Base-by-base conservation (phyloP, 106 monocot species). In the Phalaenopsis equestris region DNA sequence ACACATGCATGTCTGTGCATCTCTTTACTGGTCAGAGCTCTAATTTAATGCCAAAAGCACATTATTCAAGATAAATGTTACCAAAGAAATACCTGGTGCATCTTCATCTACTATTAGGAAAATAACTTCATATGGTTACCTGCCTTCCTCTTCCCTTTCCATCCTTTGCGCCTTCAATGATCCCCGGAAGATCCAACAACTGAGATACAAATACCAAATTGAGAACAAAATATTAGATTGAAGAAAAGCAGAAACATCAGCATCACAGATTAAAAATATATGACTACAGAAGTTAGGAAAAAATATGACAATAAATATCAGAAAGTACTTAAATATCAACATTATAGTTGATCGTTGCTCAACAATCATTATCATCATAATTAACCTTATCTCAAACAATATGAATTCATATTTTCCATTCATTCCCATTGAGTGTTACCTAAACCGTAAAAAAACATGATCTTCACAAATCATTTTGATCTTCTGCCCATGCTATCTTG, bases 151-250 rank as follows among this genome's bases (percentile, higher is more conserved):
- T 90, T 79, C 97, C 97, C 86, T 98, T 98, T 78, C 97, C 97
- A 89, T 98, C 97, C 79, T 98, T 98, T 76, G 97, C 97, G 85
- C 97, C 97, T 78, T 98, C 97, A 73, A 98, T 98, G 75, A 98
- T 98, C 36, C 97, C 97, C 6, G 97, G 97, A n/a, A 98, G 84
- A 91, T 98, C 97, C 73, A 98, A 84, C 82, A 98, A 86, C 97
- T 98, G 84, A 80, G 83, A 82, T 37, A 67, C 38, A 83, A 39
- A 75, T 78, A 21, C 2, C 80, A 81, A 58, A 6, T 10, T 47
- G n/a, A 81, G 16, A 73, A 77, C 42, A 57, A 70, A 41, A 65
- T 52, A 80, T 41, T 76, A 76, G 11, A 24, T 42, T 48, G 4
- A 47, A 52, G 48, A 41, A 43, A 75, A 75, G 12, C 52, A 52